Percentiles rank a stretch among this genome's conserved stretches.
These are phyloP conservation scores for Lipomyces starkeyi DNA, from an alignment of 805 yeast species.

Conservation along the genomic window DNA sequence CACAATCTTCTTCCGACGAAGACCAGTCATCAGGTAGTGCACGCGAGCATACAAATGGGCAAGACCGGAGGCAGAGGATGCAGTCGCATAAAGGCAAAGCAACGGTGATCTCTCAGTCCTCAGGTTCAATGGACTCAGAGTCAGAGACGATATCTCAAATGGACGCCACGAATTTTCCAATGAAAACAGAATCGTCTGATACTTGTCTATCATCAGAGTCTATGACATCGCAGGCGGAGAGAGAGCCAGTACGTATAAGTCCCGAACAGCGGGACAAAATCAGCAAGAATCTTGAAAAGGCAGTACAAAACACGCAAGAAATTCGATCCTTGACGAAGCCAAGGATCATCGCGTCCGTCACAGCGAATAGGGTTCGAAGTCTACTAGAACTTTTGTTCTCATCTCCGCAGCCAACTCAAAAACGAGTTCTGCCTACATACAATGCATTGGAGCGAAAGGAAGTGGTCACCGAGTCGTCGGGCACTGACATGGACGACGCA, in stretches of 20 bases:
- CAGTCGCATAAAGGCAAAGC: neutral
- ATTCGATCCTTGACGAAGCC: neutral
- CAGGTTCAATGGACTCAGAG: neutral
- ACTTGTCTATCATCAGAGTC: neutral
- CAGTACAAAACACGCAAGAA: neutral
- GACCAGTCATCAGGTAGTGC: neutral
- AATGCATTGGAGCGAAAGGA: neutral
- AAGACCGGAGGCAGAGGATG: neutral
- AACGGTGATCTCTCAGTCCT: neutral
- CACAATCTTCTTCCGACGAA: neutral
- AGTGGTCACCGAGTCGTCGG: neutral
- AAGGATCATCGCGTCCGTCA: neutral
- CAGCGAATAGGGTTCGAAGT: neutral
- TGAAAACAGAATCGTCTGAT: neutral
- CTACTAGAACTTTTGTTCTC: constrained; percentile 1
- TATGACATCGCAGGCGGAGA: neutral
- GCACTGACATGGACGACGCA: neutral
- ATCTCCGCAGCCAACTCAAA: neutral
- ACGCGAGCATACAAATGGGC: neutral
- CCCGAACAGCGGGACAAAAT: neutral
- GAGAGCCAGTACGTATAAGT: neutral
- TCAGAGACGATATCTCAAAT: neutral
- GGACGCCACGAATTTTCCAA: neutral
- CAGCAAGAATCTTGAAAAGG: neutral
- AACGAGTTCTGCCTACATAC: neutral